phyloP scores from a whole-genome alignment of 495 filamentous ascomycete species.

The Margaritispora aquatica region DNA sequence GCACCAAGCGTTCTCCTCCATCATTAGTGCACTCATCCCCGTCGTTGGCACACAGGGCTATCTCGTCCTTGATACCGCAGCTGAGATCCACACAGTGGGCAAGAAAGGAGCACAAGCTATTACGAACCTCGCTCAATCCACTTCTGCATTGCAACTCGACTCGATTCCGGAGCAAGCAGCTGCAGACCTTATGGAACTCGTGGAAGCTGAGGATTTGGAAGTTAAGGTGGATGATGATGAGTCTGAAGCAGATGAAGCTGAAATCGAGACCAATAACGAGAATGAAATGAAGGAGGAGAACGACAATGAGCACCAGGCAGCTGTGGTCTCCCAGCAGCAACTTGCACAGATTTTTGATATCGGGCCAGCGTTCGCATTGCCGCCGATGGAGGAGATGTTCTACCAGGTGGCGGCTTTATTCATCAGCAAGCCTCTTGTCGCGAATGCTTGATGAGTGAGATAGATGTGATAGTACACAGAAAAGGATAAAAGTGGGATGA shows the following conservation, averaged over 20 bases:
- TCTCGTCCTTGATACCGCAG: conserved; percentile 51
- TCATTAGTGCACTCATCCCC: conserved; percentile 50
- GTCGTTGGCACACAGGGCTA: conserved; percentile 51
- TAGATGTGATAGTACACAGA: not conserved
- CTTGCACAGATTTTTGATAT: conserved; percentile 69
- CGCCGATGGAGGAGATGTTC: conserved; percentile 72
- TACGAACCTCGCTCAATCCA: conserved; percentile 40
- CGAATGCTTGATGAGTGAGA: not conserved
- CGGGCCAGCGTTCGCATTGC: conserved; percentile 67
- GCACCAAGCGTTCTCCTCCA: conserved; percentile 34
- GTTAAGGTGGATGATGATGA: conserved; percentile 32
- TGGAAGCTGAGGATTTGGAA: conserved; percentile 26
- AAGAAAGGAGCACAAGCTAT: conserved; percentile 40
- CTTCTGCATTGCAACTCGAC: conserved; percentile 40
- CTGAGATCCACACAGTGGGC: conserved; percentile 46
- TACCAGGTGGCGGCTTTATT: conserved; percentile 61
- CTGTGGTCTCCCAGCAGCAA: conserved; percentile 55
- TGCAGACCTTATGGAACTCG: not conserved
- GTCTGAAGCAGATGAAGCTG: conserved; percentile 4
- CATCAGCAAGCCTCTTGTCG: conserved; percentile 36
- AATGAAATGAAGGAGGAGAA: too few species aligned
- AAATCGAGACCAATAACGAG: conserved; percentile 24
- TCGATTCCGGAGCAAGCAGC: conserved; percentile 15
- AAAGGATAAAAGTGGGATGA: not conserved
- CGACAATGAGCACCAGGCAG: conserved; percentile 35